phyloP scores from a whole-genome alignment of 306 rosid genomes.

The Herpetospermum pedunculosum region DNA sequence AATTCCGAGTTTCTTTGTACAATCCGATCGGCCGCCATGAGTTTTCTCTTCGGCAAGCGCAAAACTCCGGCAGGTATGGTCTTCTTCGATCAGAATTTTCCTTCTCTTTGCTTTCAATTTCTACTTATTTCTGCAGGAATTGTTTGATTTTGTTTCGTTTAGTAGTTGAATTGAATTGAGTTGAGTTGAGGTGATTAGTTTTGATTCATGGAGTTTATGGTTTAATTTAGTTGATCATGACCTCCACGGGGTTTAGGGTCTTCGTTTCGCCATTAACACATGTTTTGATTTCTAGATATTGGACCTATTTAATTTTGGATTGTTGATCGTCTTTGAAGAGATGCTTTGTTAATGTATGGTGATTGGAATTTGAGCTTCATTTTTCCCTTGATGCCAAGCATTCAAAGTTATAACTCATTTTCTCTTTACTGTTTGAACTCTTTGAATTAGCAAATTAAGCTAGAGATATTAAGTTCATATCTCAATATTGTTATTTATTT shows the following conservation, averaged over 20 bases:
- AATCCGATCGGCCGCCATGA: conserved; percentile 43
- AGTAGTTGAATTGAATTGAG: too few relatives aligned
- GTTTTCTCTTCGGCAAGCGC: conserved; percentile 86
- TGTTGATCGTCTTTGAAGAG: neutral
- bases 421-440: neutral
- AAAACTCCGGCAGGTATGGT: conserved; percentile 82
- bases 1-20: neutral
- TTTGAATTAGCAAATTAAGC: neutral
- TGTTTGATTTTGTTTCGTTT: neutral
- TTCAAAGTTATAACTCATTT: neutral
- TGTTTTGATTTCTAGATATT: neutral
- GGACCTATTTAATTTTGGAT: neutral
- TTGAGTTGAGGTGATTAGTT: neutral
- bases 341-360: neutral
- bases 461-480: neutral
- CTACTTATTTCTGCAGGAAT: neutral
- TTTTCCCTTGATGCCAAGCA: neutral
- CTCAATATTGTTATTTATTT: neutral
- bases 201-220: neutral
- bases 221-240: neutral
- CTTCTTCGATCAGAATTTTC: neutral
- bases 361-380: neutral
- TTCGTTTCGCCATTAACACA: neutral
- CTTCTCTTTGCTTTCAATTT: neutral
- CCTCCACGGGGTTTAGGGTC: neutral